Evolutionary conservation across 257 asterid species (phyloP), one percentile per base, ranked within the genome.

Genomic region (Lycium ferocissimum): DNA sequence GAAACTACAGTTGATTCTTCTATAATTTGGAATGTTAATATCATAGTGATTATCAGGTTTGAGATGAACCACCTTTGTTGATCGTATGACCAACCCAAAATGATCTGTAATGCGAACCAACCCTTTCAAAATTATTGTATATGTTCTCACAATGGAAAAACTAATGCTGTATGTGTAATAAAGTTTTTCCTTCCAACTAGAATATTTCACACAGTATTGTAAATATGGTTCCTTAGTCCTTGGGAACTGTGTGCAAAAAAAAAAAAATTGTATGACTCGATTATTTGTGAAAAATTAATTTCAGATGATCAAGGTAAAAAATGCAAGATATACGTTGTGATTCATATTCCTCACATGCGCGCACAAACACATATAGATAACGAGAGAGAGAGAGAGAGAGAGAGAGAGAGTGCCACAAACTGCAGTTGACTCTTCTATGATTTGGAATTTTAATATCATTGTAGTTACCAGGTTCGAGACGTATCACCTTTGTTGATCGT

Each of bases 61-160:
- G 2, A 22, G 22, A 51, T 5, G 5, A 33, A 14, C 38, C 47
- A 51, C 63, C 63, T 76, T 76, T 76, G 26, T 15, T 51, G 45
- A 76, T 76, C 43, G 22, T 51, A 76, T 76, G 62, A 51, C 82
- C 65, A 49, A 76, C 65, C 26, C 82, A 22, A 76, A 76, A 51
- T 76, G 65, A 33, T 51, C 22, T 26, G 43, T 76, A 26, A 40
- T 76, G 63, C 9, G 4, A 76, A 7, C 47, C 43, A 76, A 14
- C 47, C 26, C 22, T 26, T 76, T 51, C 47, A 76, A 53, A 76
- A 76, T 51, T 26, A 51, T 26, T 8, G 47, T 22, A 45, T 7
- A 76, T 51, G 63, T 26, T 76, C 9, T 51, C n/a, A 4, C 53
- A 53, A 51, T 14, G 65, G 63, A 76, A 51, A 75, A 76, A 26